phyloP scores from a whole-genome alignment of 1,284 basidiomycete species.

The Trametes polyzona region DNA sequence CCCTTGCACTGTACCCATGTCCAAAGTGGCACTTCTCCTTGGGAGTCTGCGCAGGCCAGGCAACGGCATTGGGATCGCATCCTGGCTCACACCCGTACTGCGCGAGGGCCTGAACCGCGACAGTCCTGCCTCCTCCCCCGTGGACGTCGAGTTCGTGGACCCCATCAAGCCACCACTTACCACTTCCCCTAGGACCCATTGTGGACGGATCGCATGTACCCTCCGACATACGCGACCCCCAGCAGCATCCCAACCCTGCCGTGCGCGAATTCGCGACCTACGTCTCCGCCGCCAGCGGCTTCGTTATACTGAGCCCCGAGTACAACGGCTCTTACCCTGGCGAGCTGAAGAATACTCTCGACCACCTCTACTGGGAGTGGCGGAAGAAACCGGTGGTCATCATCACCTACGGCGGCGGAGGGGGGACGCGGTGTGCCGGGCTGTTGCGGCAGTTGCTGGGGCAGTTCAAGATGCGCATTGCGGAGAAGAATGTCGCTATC shows the following conservation, averaged over 20 bases:
- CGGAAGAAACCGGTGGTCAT: conserved; percentile 32
- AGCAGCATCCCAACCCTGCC: conserved; percentile 29
- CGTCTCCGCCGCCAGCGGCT: conserved; percentile 30
- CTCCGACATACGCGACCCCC: conserved; percentile 29
- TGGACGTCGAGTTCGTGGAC: conserved; percentile 31
- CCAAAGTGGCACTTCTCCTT: conserved; percentile 33
- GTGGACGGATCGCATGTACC: conserved; percentile 32
- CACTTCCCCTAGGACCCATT: conserved; percentile 34
- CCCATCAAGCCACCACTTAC: conserved; percentile 28
- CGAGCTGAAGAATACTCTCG: conserved; percentile 37
- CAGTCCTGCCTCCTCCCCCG: neutral
- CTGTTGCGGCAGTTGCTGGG: conserved; percentile 29
- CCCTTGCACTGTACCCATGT: conserved; percentile 9
- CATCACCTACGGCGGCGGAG: conserved; percentile 34
- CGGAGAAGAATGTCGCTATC: conserved; percentile 26
- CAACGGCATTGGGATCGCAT: conserved; percentile 33
- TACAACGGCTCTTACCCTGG: conserved; percentile 37
- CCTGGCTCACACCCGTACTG: conserved; percentile 32
- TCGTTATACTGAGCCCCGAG: conserved; percentile 35
- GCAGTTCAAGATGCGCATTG: conserved; percentile 29
- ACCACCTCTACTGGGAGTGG: conserved; percentile 39
- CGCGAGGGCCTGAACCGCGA: conserved; percentile 25
- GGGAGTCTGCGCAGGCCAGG: conserved; percentile 34
- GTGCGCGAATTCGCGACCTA: conserved; percentile 34
- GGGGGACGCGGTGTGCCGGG: conserved; percentile 25